Percentiles rank a stretch among this genome's conserved stretches.
phyloP scores from a whole-genome alignment of 306 rosid species.

The Citrullus mucosospermus region DNA sequence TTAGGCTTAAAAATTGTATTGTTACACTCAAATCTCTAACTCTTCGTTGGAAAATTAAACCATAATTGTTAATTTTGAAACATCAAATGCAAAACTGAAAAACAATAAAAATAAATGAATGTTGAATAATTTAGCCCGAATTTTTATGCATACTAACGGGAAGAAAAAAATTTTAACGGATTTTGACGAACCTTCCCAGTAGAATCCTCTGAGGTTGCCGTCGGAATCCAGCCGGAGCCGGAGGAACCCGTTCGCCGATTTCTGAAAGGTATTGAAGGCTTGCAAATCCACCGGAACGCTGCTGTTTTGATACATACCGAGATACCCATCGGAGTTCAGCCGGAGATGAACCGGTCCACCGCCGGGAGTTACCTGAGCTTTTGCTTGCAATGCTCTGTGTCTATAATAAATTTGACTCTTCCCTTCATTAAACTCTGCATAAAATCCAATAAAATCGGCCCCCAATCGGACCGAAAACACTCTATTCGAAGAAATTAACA shows the following conservation, averaged over 20 bases:
- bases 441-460: slow-evolving; percentile 42
- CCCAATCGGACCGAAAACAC: slow-evolving; percentile 42
- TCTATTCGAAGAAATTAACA: slow-evolving; percentile 30
- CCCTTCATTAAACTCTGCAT: slow-evolving; percentile 15
- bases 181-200: slow-evolving; percentile 38
- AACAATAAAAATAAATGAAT: no score
- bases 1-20: no score
- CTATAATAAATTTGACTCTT: slow-evolving; percentile 37
- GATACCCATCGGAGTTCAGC: slow-evolving; percentile 46
- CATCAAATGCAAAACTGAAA: no score
- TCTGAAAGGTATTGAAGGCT: slow-evolving; percentile 46
- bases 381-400: slow-evolving; percentile 41
- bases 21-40: no score
- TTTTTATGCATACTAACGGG: not conserved
- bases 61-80: no score
- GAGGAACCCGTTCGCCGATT: slow-evolving; percentile 25
- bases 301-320: slow-evolving; percentile 70
- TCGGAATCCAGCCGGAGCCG: slow-evolving; percentile 45
- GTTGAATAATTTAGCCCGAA: not conserved
- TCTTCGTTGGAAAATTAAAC: no score
- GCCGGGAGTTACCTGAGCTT: slow-evolving; percentile 29
- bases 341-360: slow-evolving; percentile 52
- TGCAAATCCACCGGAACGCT: slow-evolving; percentile 45
- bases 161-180: not conserved
- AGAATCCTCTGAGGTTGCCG: slow-evolving; percentile 65